These are phyloP conservation scores for Keqinozyma sinolaborantium DNA, from an alignment of 1,139 yeast genomes.

Conservation along the genomic window DNA sequence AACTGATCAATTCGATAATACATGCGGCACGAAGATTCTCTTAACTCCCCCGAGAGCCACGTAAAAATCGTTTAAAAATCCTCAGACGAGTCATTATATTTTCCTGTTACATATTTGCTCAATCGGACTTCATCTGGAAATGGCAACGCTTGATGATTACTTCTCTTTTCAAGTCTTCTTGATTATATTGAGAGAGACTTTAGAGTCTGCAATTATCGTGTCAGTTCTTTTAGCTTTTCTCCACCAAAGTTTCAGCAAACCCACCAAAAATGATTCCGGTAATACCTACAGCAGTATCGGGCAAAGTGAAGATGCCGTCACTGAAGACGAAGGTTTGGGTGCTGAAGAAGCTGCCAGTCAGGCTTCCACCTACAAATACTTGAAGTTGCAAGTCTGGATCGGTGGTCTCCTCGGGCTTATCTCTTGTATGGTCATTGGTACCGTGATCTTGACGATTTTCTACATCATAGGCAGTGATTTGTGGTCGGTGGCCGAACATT, in stretches of 20 bases:
- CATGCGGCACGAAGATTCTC: slow-evolving; percentile 13
- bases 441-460: slow-evolving; percentile 32
- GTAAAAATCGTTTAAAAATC: too few species aligned
- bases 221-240: slow-evolving; percentile 43
- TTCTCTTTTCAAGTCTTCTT: slow-evolving; percentile 46
- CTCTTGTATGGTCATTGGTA: slow-evolving; percentile 35
- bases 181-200: slow-evolving; percentile 42
- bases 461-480: slow-evolving; percentile 37
- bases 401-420: slow-evolving; percentile 40
- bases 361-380: slow-evolving; percentile 13
- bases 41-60: too few species aligned
- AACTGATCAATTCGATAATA: too few species aligned
- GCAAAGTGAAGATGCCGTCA: slow-evolving; percentile 1
- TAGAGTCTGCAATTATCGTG: slow-evolving; percentile 44
- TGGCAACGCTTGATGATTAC: slow-evolving; percentile 27
- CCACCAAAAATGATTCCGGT: background rate
- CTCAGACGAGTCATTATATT: slow-evolving; percentile 10
- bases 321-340: background rate
- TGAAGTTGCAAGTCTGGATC: slow-evolving; percentile 37
- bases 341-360: slow-evolving; percentile 2
- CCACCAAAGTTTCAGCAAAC: slow-evolving; percentile 26
- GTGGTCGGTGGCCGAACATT: slow-evolving; percentile 44
- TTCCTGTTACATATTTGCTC: background rate
- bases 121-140: slow-evolving; percentile 3
- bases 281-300: slow-evolving; percentile 6